Evolutionary conservation across 495 filamentous ascomycete species (phyloP), one percentile per base, ranked within the genome.

Genomic region (Chlorociboria aeruginascens): DNA sequence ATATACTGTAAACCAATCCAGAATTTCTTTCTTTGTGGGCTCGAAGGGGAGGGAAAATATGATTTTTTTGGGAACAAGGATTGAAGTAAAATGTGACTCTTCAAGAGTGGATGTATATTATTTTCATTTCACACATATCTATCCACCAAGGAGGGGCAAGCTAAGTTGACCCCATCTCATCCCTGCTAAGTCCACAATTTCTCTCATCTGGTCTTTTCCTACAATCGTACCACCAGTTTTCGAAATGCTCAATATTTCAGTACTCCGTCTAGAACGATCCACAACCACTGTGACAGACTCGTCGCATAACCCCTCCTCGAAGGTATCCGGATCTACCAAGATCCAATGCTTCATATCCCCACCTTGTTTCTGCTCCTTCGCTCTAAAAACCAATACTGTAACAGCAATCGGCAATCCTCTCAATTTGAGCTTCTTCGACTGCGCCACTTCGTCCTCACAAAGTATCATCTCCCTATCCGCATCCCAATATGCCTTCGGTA

Each of bases 401-500:
- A 76, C 79, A 14, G 84, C 72, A 41, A 94, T 72, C 0, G 87
- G 87, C 48, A 86, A 50, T 7, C 89, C 67, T 28, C 60, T 63
- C 38, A 92, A 56, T 41, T 61, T 67, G 17, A 80, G 52, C 40
- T 58, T 49, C 32, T 56, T 66, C 11, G 77, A 68, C 35, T 77
- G 65, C 0, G 60, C 53, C 30, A 69, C 51, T 38, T 65, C 56
- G 46, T 81, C 74, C 12, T 81, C 81, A 61, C 92, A 96, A 8
- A 95, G 58, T 3, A 94, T 72, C 52, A 67, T 73, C 62, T 93
- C 85, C 10, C 73, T 67, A 59, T 97, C 92, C 7, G 73, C 67
- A 66, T 97, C 89, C 85, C 86, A 97, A 65, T 77, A 81, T 10
- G 89, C 88, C 14, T 65, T 67, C 0, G 92, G 92, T n/a, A 98